These are phyloP conservation scores for Thalia dealbata DNA, from an alignment of 176 grass and related monocot species.

Conservation along the genomic window DNA sequence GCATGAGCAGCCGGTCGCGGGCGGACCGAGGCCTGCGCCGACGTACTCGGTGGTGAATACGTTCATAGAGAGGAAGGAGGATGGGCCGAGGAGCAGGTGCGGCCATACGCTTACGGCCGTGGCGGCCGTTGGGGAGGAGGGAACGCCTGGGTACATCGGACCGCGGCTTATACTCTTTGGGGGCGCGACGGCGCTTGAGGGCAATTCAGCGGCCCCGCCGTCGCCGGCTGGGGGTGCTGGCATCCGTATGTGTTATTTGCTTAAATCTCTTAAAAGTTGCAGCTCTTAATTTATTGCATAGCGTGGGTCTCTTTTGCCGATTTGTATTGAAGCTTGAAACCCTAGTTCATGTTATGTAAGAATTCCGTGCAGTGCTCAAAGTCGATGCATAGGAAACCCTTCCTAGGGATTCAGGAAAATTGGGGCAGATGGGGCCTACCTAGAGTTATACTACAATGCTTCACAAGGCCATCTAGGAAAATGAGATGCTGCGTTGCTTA, in stretches of 20 bases:
- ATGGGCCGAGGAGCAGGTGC: conserved; percentile 79
- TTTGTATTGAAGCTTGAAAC: neutral
- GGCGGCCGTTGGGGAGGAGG: conserved; percentile 64
- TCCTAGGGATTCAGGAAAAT: neutral
- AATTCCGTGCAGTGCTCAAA: neutral
- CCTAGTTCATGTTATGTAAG: neutral
- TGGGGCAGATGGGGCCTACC: neutral
- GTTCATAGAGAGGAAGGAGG: conserved; percentile 67
- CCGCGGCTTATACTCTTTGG: conserved; percentile 72
- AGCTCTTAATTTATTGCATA: conserved; percentile 21
- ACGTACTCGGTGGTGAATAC: conserved; percentile 61
- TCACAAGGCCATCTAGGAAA: neutral
- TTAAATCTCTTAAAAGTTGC: neutral
- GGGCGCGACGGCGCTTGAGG: conserved; percentile 86
- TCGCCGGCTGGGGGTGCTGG: conserved; percentile 63
- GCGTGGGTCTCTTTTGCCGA: neutral
- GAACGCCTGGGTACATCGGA: conserved; percentile 47
- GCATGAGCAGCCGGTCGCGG: conserved; percentile 17
- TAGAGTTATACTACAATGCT: neutral
- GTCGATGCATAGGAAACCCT: neutral
- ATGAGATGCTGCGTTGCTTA: neutral
- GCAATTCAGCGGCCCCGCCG: conserved; percentile 50
- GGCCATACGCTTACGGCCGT: conserved; percentile 89
- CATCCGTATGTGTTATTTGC: conserved; percentile 47
- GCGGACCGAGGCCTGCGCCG: conserved; percentile 64